Percentiles rank a stretch among this genome's conserved stretches.
Conservation (phyloP, 192 early-diverging fungal genomes). For the Backusella psychrophila region DNA sequence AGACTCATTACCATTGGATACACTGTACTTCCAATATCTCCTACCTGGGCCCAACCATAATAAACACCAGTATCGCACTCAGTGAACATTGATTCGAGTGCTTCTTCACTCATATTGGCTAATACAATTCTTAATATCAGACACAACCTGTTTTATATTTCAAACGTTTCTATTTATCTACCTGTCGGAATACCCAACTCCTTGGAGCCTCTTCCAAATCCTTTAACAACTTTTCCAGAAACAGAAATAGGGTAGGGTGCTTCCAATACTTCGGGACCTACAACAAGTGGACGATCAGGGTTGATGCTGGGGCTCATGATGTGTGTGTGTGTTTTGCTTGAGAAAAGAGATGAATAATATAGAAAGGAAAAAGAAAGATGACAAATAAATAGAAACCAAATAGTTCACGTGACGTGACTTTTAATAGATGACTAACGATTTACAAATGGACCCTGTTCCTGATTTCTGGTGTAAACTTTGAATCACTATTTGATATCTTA, state of each 20-base stretch:
- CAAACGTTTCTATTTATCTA: slow-evolving; percentile 31
- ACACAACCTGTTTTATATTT: background rate
- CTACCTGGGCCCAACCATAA: slow-evolving; percentile 90
- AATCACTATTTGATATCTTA: too few relatives aligned
- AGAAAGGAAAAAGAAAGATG: background rate
- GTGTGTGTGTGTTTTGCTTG: background rate
- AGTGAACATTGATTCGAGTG: slow-evolving; percentile 61
- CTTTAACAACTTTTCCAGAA: slow-evolving; percentile 78
- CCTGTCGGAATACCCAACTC: slow-evolving; percentile 97
- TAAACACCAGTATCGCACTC: slow-evolving; percentile 86
- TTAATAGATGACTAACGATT: background rate
- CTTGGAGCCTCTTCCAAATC: slow-evolving; percentile 95
- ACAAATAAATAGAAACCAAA: background rate
- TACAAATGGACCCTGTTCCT: background rate
- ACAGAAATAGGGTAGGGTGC: slow-evolving; percentile 78
- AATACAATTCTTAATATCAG: background rate
- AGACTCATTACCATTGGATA: slow-evolving; percentile 98
- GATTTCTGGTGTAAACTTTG: background rate
- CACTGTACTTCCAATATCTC: slow-evolving; percentile 48
- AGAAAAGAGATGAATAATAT: slow-evolving; percentile 6
- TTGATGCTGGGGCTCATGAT: slow-evolving; percentile 17
- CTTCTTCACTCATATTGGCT: slow-evolving; percentile 87
- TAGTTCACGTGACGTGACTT: background rate
- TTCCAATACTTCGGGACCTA: slow-evolving; percentile 55
- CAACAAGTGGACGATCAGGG: slow-evolving; percentile 53